Evolutionary conservation across 2,329 filamentous ascomycete genomes (phyloP), one percentile per base, ranked within the genome.

Genomic region (Epichloe brachyelytri): DNA sequence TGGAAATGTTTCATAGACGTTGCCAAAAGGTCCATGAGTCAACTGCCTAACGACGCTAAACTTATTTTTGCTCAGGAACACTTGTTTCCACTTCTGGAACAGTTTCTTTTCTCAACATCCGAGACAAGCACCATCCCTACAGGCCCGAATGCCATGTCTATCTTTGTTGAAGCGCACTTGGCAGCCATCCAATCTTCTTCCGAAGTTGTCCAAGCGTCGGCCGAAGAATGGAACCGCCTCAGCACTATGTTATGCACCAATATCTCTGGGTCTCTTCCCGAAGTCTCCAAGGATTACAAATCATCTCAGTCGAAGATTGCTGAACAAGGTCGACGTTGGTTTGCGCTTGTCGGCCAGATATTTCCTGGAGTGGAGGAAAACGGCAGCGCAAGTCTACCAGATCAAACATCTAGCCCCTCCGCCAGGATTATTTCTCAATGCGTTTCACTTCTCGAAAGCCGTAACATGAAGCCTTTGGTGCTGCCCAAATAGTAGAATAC

Each of bases 1-100:
- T 96, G 88, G 82, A 78, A 75, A 30, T 78, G 80, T 14, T 97
- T 95, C 62, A 76, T 90, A 17, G 76, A 81, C 12, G 72, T 82
- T 1, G 73, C 78, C 2, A 73, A 75, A 40, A 73, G 77, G 55
- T 70, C 87, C 15, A 60, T 76, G 15, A 67, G 62, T 34, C 68
- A 63, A 8, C 68, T 79, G 4, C 55, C 71, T 0, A 65, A 74
- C 7, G 65, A 71, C 1, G 72, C 77, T 3, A 74, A 68, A 20
- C 64, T 71, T 11, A 57, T 62, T 0, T 67, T 84, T 46, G 66
- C 74, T 1, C 65, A 72, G 48, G 68, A 76, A 4, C 67, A 75
- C 19, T 58, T 83, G 0, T 76, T 76, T 51, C 76, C 78, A 1
- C 61, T 83, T 1, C 73, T 77, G 3, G 70, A 74, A 37, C 71